A percentile compares a stretch with the other conserved stretches of the same genome.
These are phyloP conservation scores for Colletotrichum plurivorum DNA, from an alignment of 2,329 filamentous ascomycete species.

Conservation along the genomic window DNA sequence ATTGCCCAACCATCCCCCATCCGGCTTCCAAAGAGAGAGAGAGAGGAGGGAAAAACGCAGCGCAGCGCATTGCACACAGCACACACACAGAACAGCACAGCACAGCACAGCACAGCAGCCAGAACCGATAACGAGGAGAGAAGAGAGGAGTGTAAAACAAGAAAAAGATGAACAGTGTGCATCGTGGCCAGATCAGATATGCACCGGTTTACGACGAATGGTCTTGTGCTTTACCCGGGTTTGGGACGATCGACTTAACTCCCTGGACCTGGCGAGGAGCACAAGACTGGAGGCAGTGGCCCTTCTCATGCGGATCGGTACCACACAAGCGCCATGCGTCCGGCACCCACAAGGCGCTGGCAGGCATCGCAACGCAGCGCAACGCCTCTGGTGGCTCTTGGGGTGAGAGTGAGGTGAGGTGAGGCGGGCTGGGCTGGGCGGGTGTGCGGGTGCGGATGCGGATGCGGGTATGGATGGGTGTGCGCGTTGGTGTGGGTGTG, in stretches of 20 bases:
- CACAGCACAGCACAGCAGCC: too few relatives aligned
- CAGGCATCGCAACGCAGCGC: constrained; percentile 11
- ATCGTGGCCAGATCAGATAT: constrained; percentile 3
- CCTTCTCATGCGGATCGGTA: constrained; percentile 18
- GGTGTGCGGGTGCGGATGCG: constrained; percentile 21
- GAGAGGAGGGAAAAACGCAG: not conserved
- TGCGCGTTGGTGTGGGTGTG: not conserved
- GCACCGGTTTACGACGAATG: constrained; percentile 3
- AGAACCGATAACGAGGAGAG: too few relatives aligned
- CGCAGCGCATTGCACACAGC: not conserved
- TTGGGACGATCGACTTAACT: constrained; percentile 11
- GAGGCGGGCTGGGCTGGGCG: constrained; percentile 9
- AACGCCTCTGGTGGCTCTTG: constrained; percentile 11
- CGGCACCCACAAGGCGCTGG: constrained; percentile 16
- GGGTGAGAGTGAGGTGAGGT: not conserved
- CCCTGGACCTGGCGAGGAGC: constrained; percentile 19
- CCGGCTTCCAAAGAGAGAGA: not conserved
- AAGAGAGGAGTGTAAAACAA: too few relatives aligned
- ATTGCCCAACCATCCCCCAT: constrained; percentile 16
- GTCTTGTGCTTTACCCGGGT: constrained; percentile 9
- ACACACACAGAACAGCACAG: too few relatives aligned
- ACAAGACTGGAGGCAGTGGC: constrained; percentile 18
- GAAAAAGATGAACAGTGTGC: too few relatives aligned
- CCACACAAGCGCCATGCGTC: constrained; percentile 29
- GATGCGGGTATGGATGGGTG: constrained; percentile 1